Percentiles rank a stretch among this genome's conserved stretches.
Evolutionary conservation across 306 rosid species (phyloP).

Genomic region (Abrus precatorius): DNA sequence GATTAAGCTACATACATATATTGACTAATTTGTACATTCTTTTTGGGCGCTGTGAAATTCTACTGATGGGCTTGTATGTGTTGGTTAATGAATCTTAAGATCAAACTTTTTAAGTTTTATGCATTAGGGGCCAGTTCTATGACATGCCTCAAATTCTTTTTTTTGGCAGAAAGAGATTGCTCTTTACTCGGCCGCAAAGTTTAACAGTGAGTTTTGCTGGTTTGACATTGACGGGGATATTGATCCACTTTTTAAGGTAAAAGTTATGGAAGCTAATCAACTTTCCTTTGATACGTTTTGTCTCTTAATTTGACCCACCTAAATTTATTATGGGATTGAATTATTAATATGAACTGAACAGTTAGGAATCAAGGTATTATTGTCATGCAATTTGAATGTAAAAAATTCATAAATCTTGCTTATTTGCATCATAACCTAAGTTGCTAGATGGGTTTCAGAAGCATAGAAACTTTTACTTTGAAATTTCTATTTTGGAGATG

Average conservation of each 20-base stretch:
- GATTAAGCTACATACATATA: constrained; percentile 6
- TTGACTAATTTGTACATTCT: constrained; percentile 25
- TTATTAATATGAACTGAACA: constrained; percentile 26
- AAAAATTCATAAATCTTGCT: constrained; percentile 13
- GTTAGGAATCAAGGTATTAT: constrained; percentile 32
- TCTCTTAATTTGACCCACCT: constrained; percentile 9
- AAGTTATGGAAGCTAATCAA: background rate
- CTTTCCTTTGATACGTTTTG: constrained; percentile 18
- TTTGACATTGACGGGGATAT: constrained; percentile 92
- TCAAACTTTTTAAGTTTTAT: constrained; percentile 33
- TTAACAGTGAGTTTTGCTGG: constrained; percentile 77
- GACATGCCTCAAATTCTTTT: constrained; percentile 20
- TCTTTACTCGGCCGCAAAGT: constrained; percentile 87
- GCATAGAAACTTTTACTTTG: constrained; percentile 14
- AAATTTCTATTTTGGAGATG: constrained; percentile 31
- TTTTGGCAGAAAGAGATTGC: constrained; percentile 93
- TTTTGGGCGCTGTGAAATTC: constrained; percentile 33
- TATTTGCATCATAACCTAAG: constrained; percentile 33
- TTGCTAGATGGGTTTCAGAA: constrained; percentile 37
- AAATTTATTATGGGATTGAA: constrained; percentile 36
- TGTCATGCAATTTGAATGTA: constrained; percentile 7
- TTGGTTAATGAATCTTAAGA: background rate
- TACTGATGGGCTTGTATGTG: constrained; percentile 26
- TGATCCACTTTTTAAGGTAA: constrained; percentile 93
- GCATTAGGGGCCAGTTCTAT: constrained; percentile 35